phyloP scores from a whole-genome alignment of 1,284 basidiomycete genomes.

The Puccinia polysora region DNA sequence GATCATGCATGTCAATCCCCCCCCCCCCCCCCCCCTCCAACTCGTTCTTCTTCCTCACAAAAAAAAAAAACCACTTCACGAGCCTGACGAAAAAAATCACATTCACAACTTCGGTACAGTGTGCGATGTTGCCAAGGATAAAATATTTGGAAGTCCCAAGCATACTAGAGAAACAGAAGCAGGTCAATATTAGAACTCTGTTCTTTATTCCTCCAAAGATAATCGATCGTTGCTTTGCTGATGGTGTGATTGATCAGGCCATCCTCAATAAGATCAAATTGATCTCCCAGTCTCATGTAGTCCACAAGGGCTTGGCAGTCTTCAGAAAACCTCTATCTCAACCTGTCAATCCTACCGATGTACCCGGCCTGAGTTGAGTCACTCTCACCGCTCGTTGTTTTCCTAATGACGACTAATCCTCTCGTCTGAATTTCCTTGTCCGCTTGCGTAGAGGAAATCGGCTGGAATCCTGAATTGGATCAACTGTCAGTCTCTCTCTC shows the following conservation, averaged over 20 bases:
- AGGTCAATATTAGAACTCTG: conserved; percentile 55
- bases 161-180: conserved; percentile 75
- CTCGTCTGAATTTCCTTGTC: conserved; percentile 50
- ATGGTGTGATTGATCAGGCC: conserved; percentile 56
- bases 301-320: conserved; percentile 74
- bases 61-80: background rate
- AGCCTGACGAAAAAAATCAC: background rate
- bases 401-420: conserved; percentile 18
- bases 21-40: background rate
- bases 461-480: conserved; percentile 85
- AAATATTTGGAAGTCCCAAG: conserved; percentile 80
- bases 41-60: background rate
- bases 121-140: conserved; percentile 84
- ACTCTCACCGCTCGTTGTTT: conserved; percentile 21
- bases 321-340: conserved; percentile 62
- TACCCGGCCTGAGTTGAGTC: conserved; percentile 73
- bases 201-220: background rate
- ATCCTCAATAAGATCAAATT: conserved; percentile 82
- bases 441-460: conserved; percentile 62
- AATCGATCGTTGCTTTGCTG: background rate
- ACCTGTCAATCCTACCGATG: conserved; percentile 64
- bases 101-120: conserved; percentile 56
- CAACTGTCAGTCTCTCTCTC: conserved; percentile 60
- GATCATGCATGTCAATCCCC: conserved; percentile 71
- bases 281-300: conserved; percentile 77